These are phyloP conservation scores for Talaromyces sp. DNA, from an alignment of 2,329 filamentous ascomycete species.

Conservation along the genomic window DNA sequence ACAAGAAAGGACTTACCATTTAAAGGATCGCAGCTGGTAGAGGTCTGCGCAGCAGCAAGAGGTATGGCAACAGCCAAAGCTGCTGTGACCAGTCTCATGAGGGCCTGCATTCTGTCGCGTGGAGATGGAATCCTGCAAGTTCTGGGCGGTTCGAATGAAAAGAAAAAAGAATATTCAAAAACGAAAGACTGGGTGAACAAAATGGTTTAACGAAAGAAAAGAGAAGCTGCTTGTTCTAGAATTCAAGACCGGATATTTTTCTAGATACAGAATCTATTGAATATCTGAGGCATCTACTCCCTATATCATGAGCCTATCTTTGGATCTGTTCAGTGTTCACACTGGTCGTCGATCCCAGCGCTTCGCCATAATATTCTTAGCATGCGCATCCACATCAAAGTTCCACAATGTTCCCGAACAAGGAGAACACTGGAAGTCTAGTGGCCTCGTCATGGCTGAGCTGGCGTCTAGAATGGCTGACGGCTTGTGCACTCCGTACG, in stretches of 20 bases:
- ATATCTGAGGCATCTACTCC: not conserved
- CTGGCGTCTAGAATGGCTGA: not conserved
- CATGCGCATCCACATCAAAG: not conserved
- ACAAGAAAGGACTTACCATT: constrained; percentile 16
- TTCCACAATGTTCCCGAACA: not conserved
- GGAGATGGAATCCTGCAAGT: not conserved
- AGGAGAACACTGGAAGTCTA: not conserved
- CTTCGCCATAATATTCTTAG: not conserved
- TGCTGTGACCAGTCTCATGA: constrained; percentile 30
- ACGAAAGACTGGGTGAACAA: not conserved
- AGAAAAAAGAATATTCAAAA: not conserved
- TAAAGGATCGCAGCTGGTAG: constrained; percentile 69
- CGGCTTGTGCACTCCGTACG: not conserved
- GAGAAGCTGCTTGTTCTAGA: not conserved
- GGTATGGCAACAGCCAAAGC: constrained; percentile 31
- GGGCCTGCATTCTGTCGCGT: constrained; percentile 29
- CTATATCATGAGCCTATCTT: not conserved
- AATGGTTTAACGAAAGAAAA: not conserved
- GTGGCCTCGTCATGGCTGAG: not conserved
- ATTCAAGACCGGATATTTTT: not conserved
- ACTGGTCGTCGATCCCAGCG: not conserved
- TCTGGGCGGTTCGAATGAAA: not conserved
- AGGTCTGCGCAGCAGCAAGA: constrained; percentile 63
- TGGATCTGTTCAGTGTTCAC: not conserved
- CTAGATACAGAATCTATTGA: not conserved